Base-by-base conservation (phyloP, 805 yeast species). In the Kazachstania viticola region DNA sequence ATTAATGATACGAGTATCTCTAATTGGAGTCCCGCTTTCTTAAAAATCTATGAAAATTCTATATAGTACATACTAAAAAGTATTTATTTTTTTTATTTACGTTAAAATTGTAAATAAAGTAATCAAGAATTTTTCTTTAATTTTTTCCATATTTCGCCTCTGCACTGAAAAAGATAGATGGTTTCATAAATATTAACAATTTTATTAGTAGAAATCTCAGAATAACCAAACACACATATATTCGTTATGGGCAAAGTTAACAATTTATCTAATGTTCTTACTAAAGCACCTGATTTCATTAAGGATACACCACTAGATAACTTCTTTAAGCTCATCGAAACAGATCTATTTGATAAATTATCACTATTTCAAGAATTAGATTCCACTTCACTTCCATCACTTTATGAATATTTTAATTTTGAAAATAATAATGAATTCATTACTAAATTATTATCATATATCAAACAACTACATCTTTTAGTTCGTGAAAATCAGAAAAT, bases 1-100 rank as follows among this genome's bases (percentile, higher is more conserved):
- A 58, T 76, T 56, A 44, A 56, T 2, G 71, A 74, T 42, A 66
- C 64, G 27, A 75, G 79, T 1, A 69, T 71, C 9, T 62, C 73
- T 31, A 53, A 56, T 16, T 80, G 93, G 93, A 72, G 80, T 38
- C 63, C 72, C 17, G 79, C 87, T 3, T 58, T 80, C 32, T 65
- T 75, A 31, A 75, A 75, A 47, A 51, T 78, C 4, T 42, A 71
- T 12, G 71, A 69, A 33, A 58, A 56, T 33, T n/a, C n/a, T n/a
- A n/a, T n/a, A n/a, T n/a, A n/a, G n/a, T n/a, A n/a, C n/a, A n/a
- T n/a, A n/a, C n/a, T n/a, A n/a, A n/a, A n/a, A n/a, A n/a, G n/a
- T n/a, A n/a, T n/a, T n/a, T n/a, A n/a, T n/a, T n/a, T n/a, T n/a
- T n/a, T n/a, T n/a, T n/a, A n/a, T n/a, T n/a, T n/a, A n/a, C n/a